A percentile compares a stretch with the other conserved stretches of the same genome.
These are phyloP conservation scores for Macaranga tanarius DNA, from an alignment of 441 rosid genomes.

Conservation along the genomic window DNA sequence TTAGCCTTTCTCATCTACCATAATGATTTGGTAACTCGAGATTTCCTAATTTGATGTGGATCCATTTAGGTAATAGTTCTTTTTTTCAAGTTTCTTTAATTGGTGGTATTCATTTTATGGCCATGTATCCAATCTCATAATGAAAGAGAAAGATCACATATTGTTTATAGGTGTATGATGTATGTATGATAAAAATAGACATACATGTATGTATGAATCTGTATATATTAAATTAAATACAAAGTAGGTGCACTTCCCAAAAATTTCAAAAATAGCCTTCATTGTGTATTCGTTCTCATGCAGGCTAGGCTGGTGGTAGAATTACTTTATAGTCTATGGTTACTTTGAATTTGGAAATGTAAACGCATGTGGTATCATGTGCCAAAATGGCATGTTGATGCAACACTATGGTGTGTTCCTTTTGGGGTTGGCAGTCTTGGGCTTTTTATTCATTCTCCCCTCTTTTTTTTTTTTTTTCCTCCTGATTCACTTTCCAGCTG, in stretches of 20 bases:
- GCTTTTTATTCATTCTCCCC: too few relatives aligned
- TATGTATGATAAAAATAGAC: background rate
- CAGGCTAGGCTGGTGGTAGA: background rate
- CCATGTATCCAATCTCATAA: background rate
- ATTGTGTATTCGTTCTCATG: too few relatives aligned
- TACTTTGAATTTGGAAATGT: background rate
- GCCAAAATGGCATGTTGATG: background rate
- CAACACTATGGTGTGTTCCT: background rate
- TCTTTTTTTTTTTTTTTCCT: background rate
- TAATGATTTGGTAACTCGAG: background rate
- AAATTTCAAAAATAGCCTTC: too few relatives aligned
- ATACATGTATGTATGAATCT: too few relatives aligned
- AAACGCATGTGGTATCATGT: background rate
- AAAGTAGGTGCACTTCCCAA: too few relatives aligned
- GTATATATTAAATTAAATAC: too few relatives aligned
- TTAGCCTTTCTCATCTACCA: background rate
- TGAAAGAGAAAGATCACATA: background rate
- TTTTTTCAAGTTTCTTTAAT: conserved; percentile 1
- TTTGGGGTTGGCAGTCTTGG: background rate
- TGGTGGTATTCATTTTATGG: background rate
- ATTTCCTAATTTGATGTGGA: background rate
- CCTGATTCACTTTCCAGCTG: background rate
- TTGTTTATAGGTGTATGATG: background rate
- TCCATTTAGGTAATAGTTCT: background rate
- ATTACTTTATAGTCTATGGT: background rate